Percentiles rank a stretch among this genome's conserved stretches.
phyloP scores from a whole-genome alignment of 208 protist species.

The Trypanosoma rangeli region DNA sequence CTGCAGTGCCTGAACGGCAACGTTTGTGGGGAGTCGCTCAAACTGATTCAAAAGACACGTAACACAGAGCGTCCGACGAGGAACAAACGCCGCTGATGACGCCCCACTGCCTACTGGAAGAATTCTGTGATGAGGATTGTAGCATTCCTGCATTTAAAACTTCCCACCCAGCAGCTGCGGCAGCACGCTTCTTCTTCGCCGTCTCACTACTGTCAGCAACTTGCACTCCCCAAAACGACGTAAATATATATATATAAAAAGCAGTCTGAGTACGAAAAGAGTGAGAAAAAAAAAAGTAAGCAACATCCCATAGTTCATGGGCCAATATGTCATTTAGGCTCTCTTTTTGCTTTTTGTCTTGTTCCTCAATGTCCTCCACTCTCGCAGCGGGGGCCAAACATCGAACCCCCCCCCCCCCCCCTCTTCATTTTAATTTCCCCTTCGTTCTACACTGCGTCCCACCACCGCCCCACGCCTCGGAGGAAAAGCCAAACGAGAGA shows the following conservation, averaged over 20 bases:
- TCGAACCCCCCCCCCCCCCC: not conserved
- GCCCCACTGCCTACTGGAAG: slow-evolving; percentile 12
- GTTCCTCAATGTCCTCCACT: not conserved
- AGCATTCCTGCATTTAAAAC: slow-evolving; percentile 21
- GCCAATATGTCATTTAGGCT: not conserved
- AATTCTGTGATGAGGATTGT: slow-evolving; percentile 21
- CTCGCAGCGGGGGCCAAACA: not conserved
- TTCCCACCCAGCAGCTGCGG: not conserved
- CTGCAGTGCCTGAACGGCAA: slow-evolving; percentile 18
- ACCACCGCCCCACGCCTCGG: no score
- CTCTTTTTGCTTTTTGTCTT: not conserved
- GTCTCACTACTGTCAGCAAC: not conserved
- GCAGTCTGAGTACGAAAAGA: not conserved
- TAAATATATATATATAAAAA: slow-evolving; percentile 5
- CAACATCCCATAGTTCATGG: not conserved
- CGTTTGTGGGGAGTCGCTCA: slow-evolving; percentile 5
- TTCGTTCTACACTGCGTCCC: no score
- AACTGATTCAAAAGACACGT: slow-evolving; percentile 25
- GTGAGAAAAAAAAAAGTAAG: not conserved
- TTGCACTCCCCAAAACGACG: not conserved
- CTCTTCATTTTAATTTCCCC: not conserved
- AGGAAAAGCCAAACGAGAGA: not conserved
- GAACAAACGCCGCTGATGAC: not conserved
- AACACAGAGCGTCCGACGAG: slow-evolving; percentile 16
- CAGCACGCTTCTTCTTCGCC: not conserved